Conservation (phyloP, 2,329 filamentous ascomycete species). For the Trichophyton rubrum region DNA sequence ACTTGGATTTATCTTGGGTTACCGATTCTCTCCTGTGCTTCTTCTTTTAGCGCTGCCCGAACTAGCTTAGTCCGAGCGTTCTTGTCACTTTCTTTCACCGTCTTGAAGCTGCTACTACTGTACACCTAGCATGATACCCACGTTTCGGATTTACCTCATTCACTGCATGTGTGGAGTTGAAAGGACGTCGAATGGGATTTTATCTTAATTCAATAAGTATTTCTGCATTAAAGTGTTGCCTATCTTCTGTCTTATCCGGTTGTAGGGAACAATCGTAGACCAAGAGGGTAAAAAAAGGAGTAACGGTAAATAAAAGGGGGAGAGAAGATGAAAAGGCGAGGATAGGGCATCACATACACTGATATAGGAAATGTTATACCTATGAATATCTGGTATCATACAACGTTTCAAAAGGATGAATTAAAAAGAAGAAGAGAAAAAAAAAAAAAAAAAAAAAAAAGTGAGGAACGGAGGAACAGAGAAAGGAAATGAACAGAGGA, state of each 20-base stretch:
- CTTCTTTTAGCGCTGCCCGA: too few relatives aligned
- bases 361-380: not conserved
- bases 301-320: not conserved
- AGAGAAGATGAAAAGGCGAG: conserved; percentile 22
- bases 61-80: too few relatives aligned
- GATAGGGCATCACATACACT: conserved; percentile 4
- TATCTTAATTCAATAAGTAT: not conserved
- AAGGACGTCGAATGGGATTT: not conserved
- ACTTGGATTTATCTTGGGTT: too few relatives aligned
- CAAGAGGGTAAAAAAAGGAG: not conserved
- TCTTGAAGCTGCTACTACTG: not conserved
- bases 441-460: not conserved
- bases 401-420: not conserved
- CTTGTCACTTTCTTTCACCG: too few relatives aligned
- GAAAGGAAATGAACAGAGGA: not conserved
- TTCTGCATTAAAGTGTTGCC: not conserved
- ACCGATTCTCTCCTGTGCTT: too few relatives aligned
- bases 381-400: conserved; percentile 1
- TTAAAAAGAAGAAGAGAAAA: not conserved
- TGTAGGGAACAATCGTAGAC: not conserved
- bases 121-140: not conserved
- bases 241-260: not conserved
- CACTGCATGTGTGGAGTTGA: not conserved
- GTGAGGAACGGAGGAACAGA: not conserved
- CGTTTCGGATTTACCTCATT: not conserved